Percentiles rank a stretch among this genome's conserved stretches.
Conservation (phyloP, 106 monocot genomes). For the Platanthera zijinensis region DNA sequence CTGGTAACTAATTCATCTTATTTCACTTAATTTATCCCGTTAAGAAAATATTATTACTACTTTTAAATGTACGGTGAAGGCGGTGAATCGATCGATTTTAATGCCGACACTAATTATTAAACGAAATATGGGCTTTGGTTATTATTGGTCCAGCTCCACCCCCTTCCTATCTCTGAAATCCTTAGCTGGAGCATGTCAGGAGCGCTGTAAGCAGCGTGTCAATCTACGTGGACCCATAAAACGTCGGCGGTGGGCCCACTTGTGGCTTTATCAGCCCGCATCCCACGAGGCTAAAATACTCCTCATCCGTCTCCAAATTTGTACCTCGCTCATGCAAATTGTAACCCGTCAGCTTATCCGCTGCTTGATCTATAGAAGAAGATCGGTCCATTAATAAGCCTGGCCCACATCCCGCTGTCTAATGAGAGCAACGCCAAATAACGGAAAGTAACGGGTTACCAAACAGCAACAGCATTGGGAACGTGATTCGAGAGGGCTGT, state of each 20-base stretch:
- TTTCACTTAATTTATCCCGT: too few relatives aligned
- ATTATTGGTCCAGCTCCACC: too few relatives aligned
- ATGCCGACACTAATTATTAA: too few relatives aligned
- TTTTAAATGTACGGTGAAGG: too few relatives aligned
- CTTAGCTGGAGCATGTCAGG: too few relatives aligned
- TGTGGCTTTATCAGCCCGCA: neutral
- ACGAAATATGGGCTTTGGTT: too few relatives aligned
- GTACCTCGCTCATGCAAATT: too few relatives aligned
- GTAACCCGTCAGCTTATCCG: too few relatives aligned
- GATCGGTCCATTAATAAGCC: neutral
- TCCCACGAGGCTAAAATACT: neutral
- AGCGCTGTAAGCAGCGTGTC: neutral
- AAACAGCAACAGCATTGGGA: neutral
- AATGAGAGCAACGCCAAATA: neutral
- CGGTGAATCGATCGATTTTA: too few relatives aligned
- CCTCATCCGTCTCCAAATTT: too few relatives aligned
- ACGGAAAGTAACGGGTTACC: slow-evolving; percentile 6
- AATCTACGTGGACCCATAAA: neutral
- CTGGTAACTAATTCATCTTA: neutral
- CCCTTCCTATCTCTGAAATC: too few relatives aligned
- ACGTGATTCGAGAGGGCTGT: neutral
- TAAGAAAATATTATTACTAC: too few relatives aligned
- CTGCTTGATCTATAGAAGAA: neutral
- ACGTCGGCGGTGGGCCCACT: neutral
- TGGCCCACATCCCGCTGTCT: neutral